Evolutionary conservation across 306 rosid species (phyloP), one percentile per base, ranked within the genome.

Genomic region (Pterocarpus macrocarpus): DNA sequence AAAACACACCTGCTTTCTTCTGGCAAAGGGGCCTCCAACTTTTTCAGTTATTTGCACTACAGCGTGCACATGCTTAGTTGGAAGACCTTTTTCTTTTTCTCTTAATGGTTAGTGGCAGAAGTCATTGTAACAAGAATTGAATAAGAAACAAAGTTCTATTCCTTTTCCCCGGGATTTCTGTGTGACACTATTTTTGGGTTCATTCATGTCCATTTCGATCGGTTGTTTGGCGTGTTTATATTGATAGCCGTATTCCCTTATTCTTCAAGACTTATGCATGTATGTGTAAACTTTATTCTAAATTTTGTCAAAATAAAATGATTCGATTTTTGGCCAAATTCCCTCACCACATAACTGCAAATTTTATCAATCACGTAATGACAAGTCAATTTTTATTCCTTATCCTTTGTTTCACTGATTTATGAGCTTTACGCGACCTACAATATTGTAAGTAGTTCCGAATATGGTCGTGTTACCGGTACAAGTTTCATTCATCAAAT

Each of bases 111-210:
- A 36, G 56, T 22, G 55, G 45, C 45, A 35, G 65, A 35, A 61
- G 77, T 50, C 71, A 69, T 32, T 69, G 44, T 69, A 73, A 62
- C 33, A 59, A 53, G 62, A 63, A 77, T 70, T 66, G 58, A 68
- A 69, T 61, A 69, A 32, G 68, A 68, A 56, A n/a, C 49, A n/a
- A 43, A 63, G 62, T 32, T 76, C 55, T 58, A 55, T 71, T 70
- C 16, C 53, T 77, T 77, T 55, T 71, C 64, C 35, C 55, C 53
- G 45, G 30, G 77, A 67, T 52, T 73, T 82, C 36, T 62, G 58
- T 34, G 55, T 70, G 70, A 64, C 71, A 44, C 80, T 83, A 83
- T 64, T 83, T 83, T 71, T 65, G 69, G 64, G 64, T 63, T 58
- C 74, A 81, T 74, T 76, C 49, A 67, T 82, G 62, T 77, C 62